phyloP scores from a whole-genome alignment of 2,329 filamentous ascomycete genomes.

The Fusarium protoensiforme region DNA sequence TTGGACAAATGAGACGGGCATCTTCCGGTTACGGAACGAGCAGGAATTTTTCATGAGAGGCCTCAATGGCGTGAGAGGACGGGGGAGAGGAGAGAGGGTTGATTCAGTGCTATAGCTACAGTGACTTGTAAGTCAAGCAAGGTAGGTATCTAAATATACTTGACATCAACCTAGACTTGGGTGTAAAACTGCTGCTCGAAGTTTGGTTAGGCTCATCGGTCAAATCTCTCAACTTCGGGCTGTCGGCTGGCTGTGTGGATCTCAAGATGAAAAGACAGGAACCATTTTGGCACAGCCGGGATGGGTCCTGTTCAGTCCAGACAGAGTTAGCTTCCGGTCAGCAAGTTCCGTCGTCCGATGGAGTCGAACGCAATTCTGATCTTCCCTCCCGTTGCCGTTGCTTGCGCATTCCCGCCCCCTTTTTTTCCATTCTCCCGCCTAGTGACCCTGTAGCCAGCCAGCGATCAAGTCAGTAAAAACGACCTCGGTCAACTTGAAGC shows the following conservation, averaged over 20 bases:
- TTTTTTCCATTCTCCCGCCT: constrained; percentile 26
- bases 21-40: constrained; percentile 11
- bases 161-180: background rate
- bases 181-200: background rate
- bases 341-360: constrained; percentile 21
- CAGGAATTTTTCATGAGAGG: background rate
- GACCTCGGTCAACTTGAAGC: constrained; percentile 36
- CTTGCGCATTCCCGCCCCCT: background rate
- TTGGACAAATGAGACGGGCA: constrained; percentile 7
- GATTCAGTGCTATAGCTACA: background rate
- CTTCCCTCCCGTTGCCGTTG: background rate
- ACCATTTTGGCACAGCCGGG: constrained; percentile 24
- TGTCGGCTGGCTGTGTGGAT: constrained; percentile 21
- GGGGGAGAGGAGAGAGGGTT: background rate
- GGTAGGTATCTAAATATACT: background rate
- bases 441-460: constrained; percentile 4
- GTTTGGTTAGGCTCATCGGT: constrained; percentile 2
- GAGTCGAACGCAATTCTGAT: constrained; percentile 1
- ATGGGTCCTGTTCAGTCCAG: constrained; percentile 11
- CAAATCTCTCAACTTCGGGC: constrained; percentile 6
- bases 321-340: constrained; percentile 27
- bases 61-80: background rate
- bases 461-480: background rate
- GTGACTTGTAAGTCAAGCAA: background rate
- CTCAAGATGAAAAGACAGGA: background rate